Conservation (phyloP, 2,329 filamentous ascomycete species). For the Clarireedia sp. region DNA sequence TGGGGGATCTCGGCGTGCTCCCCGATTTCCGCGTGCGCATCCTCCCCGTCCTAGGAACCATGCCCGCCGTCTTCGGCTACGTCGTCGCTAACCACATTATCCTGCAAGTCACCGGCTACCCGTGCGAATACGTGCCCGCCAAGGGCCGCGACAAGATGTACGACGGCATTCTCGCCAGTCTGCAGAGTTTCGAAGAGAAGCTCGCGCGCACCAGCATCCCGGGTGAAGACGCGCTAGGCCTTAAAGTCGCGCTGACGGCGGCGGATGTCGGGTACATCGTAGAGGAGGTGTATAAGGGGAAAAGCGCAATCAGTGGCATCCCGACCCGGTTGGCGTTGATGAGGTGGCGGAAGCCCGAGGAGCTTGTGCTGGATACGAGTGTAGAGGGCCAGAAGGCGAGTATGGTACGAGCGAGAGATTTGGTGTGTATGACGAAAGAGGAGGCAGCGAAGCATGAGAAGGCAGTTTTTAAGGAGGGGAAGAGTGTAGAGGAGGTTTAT, state of each 20-base stretch:
- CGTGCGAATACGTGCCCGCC: slow-evolving; percentile 70
- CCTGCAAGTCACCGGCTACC: slow-evolving; percentile 72
- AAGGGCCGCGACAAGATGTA: slow-evolving; percentile 90
- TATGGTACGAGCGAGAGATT: slow-evolving; percentile 57
- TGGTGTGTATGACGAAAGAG: slow-evolving; percentile 91
- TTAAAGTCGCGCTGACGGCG: slow-evolving; percentile 70
- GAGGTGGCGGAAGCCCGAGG: slow-evolving; percentile 64
- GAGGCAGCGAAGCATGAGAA: slow-evolving; percentile 76
- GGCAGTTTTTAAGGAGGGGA: slow-evolving; percentile 63
- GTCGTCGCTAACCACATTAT: slow-evolving; percentile 90
- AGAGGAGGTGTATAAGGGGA: slow-evolving; percentile 80
- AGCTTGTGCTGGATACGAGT: slow-evolving; percentile 50
- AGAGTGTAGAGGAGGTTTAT: slow-evolving; percentile 66
- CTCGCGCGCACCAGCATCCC: slow-evolving; percentile 43
- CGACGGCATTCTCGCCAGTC: slow-evolving; percentile 65
- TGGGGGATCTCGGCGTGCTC: slow-evolving; percentile 79
- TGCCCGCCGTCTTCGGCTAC: slow-evolving; percentile 94
- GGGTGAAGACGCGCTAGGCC: slow-evolving; percentile 47
- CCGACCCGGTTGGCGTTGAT: slow-evolving; percentile 71
- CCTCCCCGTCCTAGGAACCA: slow-evolving; percentile 86
- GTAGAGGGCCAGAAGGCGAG: slow-evolving; percentile 71
- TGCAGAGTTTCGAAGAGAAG: slow-evolving; percentile 76
- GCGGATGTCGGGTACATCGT: slow-evolving; percentile 81
- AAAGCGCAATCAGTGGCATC: slow-evolving; percentile 75
- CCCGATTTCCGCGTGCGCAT: slow-evolving; percentile 94